Conservation (phyloP, 441 rosid species). For the Erodium chrysanthum region DNA sequence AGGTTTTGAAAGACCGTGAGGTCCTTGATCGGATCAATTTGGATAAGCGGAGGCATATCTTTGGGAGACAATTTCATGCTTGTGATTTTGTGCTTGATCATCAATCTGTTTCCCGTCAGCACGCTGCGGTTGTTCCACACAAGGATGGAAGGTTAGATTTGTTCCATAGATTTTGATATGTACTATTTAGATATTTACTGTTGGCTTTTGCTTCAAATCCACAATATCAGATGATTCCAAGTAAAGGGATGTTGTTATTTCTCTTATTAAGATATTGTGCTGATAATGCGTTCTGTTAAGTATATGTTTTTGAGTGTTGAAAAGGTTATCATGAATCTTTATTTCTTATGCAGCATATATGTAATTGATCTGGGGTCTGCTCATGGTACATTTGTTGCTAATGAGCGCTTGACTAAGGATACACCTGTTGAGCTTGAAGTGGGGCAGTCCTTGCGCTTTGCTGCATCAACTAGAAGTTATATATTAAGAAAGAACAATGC, state of each 20-base stretch:
- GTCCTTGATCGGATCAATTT: conserved; percentile 67
- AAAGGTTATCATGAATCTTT: conserved; percentile 12
- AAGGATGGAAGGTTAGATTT: conserved; percentile 65
- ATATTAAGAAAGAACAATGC: conserved; percentile 69
- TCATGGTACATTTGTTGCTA: conserved; percentile 90
- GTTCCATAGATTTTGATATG: not conserved
- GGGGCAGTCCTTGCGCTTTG: conserved; percentile 85
- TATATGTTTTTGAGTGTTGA: not conserved
- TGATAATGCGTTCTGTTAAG: not conserved
- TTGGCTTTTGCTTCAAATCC: too few species aligned
- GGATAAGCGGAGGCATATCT: conserved; percentile 64
- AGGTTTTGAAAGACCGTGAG: conserved; percentile 81
- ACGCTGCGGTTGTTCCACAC: conserved; percentile 90
- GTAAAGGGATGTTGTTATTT: not conserved
- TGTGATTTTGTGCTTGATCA: conserved; percentile 96
- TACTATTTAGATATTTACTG: not conserved
- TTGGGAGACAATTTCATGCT: conserved; percentile 71
- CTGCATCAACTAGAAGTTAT: conserved; percentile 83
- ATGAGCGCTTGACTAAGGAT: conserved; percentile 72
- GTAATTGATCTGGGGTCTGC: conserved; percentile 95
- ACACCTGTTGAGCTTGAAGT: conserved; percentile 84
- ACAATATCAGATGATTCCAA: too few species aligned
- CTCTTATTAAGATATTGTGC: not conserved
- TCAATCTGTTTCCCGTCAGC: conserved; percentile 93
- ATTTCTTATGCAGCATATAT: conserved; percentile 44